Evolutionary conservation across 768 basidiomycete species (phyloP), one percentile per base, ranked within the genome.

Genomic region (Tylopilus balloui): DNA sequence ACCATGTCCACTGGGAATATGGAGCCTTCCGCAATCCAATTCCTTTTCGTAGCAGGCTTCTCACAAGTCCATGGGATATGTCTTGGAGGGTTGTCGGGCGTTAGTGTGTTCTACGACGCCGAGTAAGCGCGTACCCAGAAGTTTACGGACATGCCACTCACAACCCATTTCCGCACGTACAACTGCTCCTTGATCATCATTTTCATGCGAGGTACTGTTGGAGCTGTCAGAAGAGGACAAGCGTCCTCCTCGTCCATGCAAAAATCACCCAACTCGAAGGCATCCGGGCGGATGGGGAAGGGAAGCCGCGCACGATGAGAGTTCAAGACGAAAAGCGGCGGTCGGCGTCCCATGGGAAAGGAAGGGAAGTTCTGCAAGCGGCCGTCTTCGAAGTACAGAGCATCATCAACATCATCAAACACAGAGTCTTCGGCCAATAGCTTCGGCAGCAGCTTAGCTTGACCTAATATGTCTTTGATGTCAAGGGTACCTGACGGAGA

Each of bases 161-260:
- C 71, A 42, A 59, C 48, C 71, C 71, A 72, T 29, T 53, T 59
- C 36, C 59, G 56, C 21, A 72, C 60, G 36, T 64, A 69, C 20
- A 72, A 45, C 6, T 52, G 61, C 50, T 72, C 71, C 53, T 55
- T 61, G 27, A 73, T 55, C 61, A 71, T 58, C 53, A 63, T 21
- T 25, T 61, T 66, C 60, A 72, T 59, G 35, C 71, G 69, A 19
- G 71, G 69, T n/a, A 52, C 38, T 4, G 69, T 73, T 14, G 69
- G 71, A 19, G 59, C 55, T 11, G 69, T 64, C 41, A 63, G 47
- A 37, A 66, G 48, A 14, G 48, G 47, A 35, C 31, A 32, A 36
- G 23, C 8, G 12, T 44, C 37, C 29, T 53, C 55, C 51, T 65
- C 60, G 32, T 57, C 62, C 23, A 39, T n/a, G 21, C 21, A 51